Evolutionary conservation across 768 basidiomycete genomes (phyloP), one percentile per base, ranked within the genome.

Genomic region (Lepiota venenata): DNA sequence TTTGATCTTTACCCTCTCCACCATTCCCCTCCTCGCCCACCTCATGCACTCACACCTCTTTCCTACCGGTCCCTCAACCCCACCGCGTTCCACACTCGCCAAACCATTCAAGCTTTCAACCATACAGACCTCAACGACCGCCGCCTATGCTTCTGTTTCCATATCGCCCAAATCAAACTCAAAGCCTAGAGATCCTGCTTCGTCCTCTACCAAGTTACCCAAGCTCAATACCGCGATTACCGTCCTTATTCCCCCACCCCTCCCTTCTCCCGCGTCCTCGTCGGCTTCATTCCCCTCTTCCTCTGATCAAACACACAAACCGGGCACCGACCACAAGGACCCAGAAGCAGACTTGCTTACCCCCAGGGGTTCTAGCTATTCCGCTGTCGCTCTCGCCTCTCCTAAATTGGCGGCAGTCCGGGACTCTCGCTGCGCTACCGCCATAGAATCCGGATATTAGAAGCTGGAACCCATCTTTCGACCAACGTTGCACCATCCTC

Each of bases 251-350:
- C 44, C 45, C 12, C 52, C 45, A 3, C 45, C 52, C 22, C 52
- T 52, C 16, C 51, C 51, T 52, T 52, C 51, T 36, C 51, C 51
- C 20, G 44, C 51, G 36, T 52, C 52, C 11, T 54, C 52, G 6
- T 54, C 52, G 20, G 20, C 20, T 16, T 47, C 46, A 12, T 47
- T 47, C n/a, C n/a, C 52, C 40, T 54, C 45, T 15, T 47, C 42
- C 51, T 37, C 45, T 16, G 37, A 38, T n/a, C 45, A 52, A 37
- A 45, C 52, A 5, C 38, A 46, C 52, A 47, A 54, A 36, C 29
- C 15, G 7, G 15, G 25, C n/a, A 15, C 22, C 38, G 22, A 46
- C 16, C 21, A 25, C 16, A 51, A 43, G n/a, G 10, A 5, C 43
- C 36, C 36, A 15, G 25, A 8, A 25, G 18, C 21, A 36, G 2